A percentile compares a stretch with the other conserved stretches of the same genome.
Evolutionary conservation across 768 basidiomycete species (phyloP).

Genomic region (Russula compacta): DNA sequence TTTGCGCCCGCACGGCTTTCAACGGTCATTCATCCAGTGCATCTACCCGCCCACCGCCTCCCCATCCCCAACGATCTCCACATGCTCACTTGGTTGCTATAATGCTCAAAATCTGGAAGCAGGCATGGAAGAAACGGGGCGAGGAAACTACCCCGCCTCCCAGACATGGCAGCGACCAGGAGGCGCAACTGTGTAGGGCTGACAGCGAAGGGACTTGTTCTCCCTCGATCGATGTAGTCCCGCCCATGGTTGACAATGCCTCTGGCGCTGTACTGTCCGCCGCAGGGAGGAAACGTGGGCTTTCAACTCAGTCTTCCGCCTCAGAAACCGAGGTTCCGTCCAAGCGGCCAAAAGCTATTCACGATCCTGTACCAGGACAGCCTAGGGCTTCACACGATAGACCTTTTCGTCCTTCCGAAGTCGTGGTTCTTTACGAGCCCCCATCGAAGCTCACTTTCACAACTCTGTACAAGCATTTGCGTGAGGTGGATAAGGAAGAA

Average conservation of each 20-base stretch:
- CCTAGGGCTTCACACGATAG: neutral
- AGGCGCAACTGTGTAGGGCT: conserved; percentile 8
- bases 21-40: neutral
- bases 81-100: neutral
- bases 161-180: conserved; percentile 15
- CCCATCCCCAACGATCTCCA: neutral
- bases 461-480: conserved; percentile 39
- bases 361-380: neutral
- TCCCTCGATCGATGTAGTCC: conserved; percentile 12
- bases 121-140: conserved; percentile 37
- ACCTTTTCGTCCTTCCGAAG: conserved; percentile 33
- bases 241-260: conserved; percentile 13
- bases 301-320: neutral
- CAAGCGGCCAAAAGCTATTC: conserved; percentile 3
- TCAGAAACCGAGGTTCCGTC: neutral
- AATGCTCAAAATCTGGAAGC: conserved; percentile 46
- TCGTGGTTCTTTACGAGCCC: conserved; percentile 47
- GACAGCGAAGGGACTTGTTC: conserved; percentile 18
- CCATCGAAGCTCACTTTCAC: conserved; percentile 30
- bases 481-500: conserved; percentile 35
- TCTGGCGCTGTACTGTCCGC: conserved; percentile 14
- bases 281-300: conserved; percentile 9
- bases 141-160: conserved; percentile 1
- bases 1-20: neutral
- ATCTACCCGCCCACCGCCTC: neutral